Percentiles rank a stretch among this genome's conserved stretches.
These are phyloP conservation scores for Starmerella vitae DNA, from an alignment of 805 yeast genomes.

Conservation along the genomic window DNA sequence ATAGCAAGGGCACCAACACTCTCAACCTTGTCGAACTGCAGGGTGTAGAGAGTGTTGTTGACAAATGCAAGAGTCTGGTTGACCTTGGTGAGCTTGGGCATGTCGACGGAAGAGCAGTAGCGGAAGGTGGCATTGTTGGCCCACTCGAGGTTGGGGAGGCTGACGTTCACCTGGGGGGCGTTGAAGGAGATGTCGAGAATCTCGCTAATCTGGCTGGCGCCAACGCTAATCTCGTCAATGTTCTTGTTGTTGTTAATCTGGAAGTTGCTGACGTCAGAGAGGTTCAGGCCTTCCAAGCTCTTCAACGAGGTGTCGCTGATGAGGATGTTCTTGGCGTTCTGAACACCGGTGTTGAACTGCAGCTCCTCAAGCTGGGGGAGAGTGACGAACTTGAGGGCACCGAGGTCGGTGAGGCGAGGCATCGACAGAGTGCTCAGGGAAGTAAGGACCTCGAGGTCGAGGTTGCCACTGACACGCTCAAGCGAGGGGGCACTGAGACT, in stretches of 20 bases:
- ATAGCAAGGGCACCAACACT: slow-evolving; percentile 63
- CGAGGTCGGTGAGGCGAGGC: slow-evolving; percentile 70
- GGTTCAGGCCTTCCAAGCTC: slow-evolving; percentile 30
- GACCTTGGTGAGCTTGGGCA: slow-evolving; percentile 53
- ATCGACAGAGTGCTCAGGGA: slow-evolving; percentile 53
- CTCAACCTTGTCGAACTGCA: slow-evolving; percentile 35
- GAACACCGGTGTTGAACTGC: slow-evolving; percentile 56
- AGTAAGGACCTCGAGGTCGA: slow-evolving; percentile 51
- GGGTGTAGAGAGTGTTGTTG: slow-evolving; percentile 43
- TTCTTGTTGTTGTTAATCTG: slow-evolving; percentile 83
- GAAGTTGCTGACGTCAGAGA: slow-evolving; percentile 27
- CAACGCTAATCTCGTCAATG: slow-evolving; percentile 50
- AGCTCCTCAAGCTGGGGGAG: slow-evolving; percentile 68
- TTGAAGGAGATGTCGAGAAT: slow-evolving; percentile 71
- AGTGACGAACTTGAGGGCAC: slow-evolving; percentile 65
- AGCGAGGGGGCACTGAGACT: slow-evolving; percentile 68
- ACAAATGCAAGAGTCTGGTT: slow-evolving; percentile 74
- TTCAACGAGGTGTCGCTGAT: slow-evolving; percentile 32
- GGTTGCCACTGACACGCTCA: slow-evolving; percentile 57
- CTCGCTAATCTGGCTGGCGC: slow-evolving; percentile 59
- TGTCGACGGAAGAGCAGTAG: slow-evolving; percentile 59
- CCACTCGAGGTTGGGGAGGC: slow-evolving; percentile 45
- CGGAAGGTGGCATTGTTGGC: slow-evolving; percentile 84
- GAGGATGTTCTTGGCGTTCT: slow-evolving; percentile 54
- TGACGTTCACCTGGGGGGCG: slow-evolving; percentile 57